Percentiles rank a stretch among this genome's conserved stretches.
Conservation (phyloP, 192 early-diverging fungal genomes). For the Gaertneriomyces semiglobifer region DNA sequence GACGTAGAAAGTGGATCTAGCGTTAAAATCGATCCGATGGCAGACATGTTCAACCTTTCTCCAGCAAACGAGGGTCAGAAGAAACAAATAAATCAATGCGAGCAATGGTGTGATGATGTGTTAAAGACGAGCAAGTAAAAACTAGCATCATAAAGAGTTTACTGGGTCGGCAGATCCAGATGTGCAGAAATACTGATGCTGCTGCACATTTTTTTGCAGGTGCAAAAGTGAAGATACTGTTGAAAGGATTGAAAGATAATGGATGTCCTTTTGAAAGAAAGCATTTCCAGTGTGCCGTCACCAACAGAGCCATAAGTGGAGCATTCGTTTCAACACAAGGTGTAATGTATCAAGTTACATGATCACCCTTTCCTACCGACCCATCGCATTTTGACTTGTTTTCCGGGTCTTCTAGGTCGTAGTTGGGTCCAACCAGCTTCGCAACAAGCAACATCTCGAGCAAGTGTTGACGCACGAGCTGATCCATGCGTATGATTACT, state of each 20-base stretch:
- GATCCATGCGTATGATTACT: constrained; percentile 55
- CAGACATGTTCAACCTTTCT: too few relatives aligned
- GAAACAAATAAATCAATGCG: constrained; percentile 45
- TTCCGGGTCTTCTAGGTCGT: constrained; percentile 70
- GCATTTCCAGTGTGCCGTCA: constrained; percentile 72
- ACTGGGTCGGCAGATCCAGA: background rate
- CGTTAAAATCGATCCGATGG: too few relatives aligned
- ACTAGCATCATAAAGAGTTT: too few relatives aligned
- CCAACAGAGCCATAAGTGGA: constrained; percentile 71
- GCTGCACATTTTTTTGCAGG: constrained; percentile 32
- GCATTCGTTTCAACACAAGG: constrained; percentile 74
- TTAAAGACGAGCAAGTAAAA: constrained; percentile 44
- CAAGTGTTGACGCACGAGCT: constrained; percentile 88
- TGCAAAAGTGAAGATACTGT: constrained; percentile 78
- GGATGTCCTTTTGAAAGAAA: constrained; percentile 59
- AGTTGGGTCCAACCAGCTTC: constrained; percentile 79
- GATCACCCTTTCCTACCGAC: background rate
- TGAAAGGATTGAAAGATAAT: constrained; percentile 62
- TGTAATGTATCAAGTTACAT: constrained; percentile 16
- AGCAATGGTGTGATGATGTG: constrained; percentile 69
- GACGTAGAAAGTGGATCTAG: too few relatives aligned
- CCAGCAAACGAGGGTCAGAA: too few relatives aligned
- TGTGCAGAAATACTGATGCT: constrained; percentile 4
- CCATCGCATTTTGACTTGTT: constrained; percentile 41
- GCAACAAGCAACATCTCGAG: constrained; percentile 72